phyloP scores from a whole-genome alignment of 2,329 filamentous ascomycete genomes.

The Exophiala sp. region DNA sequence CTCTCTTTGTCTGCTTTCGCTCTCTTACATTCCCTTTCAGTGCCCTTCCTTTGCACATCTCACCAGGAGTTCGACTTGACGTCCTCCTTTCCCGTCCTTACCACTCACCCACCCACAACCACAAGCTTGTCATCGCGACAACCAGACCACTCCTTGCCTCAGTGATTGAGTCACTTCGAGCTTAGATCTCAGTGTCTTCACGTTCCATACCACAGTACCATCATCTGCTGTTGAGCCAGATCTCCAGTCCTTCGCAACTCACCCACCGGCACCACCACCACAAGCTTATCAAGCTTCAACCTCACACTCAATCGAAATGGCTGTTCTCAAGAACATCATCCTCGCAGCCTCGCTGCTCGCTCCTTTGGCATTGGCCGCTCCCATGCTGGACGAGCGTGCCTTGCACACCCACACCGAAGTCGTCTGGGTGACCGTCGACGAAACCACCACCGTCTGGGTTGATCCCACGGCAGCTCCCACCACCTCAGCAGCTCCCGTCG shows the following conservation, averaged over 20 bases:
- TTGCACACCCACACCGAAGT: conserved; percentile 25
- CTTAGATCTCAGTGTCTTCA: background rate
- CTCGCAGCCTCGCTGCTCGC: conserved; percentile 25
- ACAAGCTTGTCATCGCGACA: conserved; percentile 24
- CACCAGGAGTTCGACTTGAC: conserved; percentile 12
- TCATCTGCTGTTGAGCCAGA: conserved; percentile 22
- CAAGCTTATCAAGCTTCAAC: too few relatives aligned
- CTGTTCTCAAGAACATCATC: conserved; percentile 25
- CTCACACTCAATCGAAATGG: conserved; percentile 17
- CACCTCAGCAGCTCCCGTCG: conserved; percentile 2
- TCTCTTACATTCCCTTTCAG: conserved; percentile 7
- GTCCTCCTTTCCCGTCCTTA: conserved; percentile 7
- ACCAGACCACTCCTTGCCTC: conserved; percentile 9
- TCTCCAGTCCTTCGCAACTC: conserved; percentile 20
- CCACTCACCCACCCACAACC: conserved; percentile 5
- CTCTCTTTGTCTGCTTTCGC: conserved; percentile 19
- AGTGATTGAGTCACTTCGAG: conserved; percentile 8
- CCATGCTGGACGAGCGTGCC: conserved; percentile 14
- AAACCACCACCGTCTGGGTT: conserved; percentile 27
- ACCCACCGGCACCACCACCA: too few relatives aligned
- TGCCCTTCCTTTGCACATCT: conserved; percentile 6
- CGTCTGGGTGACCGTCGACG: conserved; percentile 24
- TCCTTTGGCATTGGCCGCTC: conserved; percentile 20
- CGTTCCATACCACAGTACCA: background rate
- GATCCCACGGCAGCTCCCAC: conserved; percentile 10